Base-by-base conservation (phyloP, 2,329 filamentous ascomycete genomes). In the Cercospora sp. region DNA sequence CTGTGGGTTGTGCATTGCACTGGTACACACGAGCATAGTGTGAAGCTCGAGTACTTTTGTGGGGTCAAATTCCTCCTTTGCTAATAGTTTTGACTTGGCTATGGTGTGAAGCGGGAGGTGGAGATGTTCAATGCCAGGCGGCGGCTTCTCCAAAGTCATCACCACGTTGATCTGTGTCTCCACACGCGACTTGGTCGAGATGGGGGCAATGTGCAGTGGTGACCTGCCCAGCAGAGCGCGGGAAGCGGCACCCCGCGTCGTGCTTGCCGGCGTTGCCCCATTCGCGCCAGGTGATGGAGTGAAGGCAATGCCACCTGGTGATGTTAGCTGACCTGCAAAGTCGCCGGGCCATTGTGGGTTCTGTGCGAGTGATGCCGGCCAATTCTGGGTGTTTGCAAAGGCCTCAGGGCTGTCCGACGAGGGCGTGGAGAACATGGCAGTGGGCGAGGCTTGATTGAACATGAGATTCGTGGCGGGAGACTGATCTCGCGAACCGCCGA, bases 101-200 rank as follows among this genome's bases (percentile, higher is more conserved):
- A 99, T 95, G 0, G 93, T 96, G 77, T 97, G 90, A 3, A 90
- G 89, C 4, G 94, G 95, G 16, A 99, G 86, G 75, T 96, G 93
- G 61, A 98, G 82, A 77, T 90, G 92, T 71, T 90, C 91, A 66
- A 94, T 87, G 10, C 91, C 90, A 0, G 85, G 82, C 1, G 94
- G 93, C 58, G 96, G 83, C 20, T 91, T 89, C 66, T 89, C 90
- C 45, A 98, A 80, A 0, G 89, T 91, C 79, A 98, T 85, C 75
- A 90, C 90, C 73, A 97, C 92, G 8, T 91, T 92, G 73, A 98
- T 97, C 77, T 98, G 95, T 0, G 95, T 98, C 82, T 99, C 95
- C 18, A 98, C 95, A 23, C 95, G 89, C 16, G 94, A 97, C 80
- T 97, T 98, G 66, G 78, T 73, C 8, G 77, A 75, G 30, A 79